Percentiles rank a stretch among this genome's conserved stretches.
phyloP scores from a whole-genome alignment of 805 yeast genomes.

The Cyberlindnera galapagoensis region DNA sequence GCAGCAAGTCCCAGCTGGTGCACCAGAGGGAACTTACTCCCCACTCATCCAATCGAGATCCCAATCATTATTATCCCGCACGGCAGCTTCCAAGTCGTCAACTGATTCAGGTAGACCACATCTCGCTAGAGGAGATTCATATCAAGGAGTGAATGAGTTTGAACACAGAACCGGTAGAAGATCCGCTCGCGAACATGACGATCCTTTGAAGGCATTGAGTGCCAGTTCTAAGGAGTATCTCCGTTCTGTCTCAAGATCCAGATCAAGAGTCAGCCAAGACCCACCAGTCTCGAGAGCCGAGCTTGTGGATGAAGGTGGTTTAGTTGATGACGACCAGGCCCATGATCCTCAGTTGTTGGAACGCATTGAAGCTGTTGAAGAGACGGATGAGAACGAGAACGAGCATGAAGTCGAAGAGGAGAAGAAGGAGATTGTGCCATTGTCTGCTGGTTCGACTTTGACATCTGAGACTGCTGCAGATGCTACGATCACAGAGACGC shows the following conservation, averaged over 20 bases:
- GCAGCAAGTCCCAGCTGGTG: constrained; percentile 39
- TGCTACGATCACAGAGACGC: not conserved
- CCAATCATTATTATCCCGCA: constrained; percentile 15
- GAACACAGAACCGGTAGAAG: constrained; percentile 27
- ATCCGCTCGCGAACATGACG: constrained; percentile 22
- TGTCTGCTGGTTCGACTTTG: too few species aligned
- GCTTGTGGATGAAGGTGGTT: constrained; percentile 51
- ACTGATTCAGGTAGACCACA: too few species aligned
- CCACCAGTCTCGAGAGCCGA: constrained; percentile 32
- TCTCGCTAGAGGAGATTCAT: constrained; percentile 73
- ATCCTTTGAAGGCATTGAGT: constrained; percentile 23
- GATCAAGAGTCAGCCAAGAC: constrained; percentile 42
- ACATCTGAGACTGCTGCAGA: too few species aligned
- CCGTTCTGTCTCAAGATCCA: constrained; percentile 59
- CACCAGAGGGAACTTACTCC: constrained; percentile 36
- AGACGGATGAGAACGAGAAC: constrained; percentile 9
- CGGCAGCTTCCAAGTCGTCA: constrained; percentile 3
- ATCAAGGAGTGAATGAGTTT: constrained; percentile 41
- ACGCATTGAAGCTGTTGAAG: constrained; percentile 13
- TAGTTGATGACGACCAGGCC: constrained; percentile 38
- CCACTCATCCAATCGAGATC: constrained; percentile 25
- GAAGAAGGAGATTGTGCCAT: too few species aligned
- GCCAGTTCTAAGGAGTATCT: constrained; percentile 39
- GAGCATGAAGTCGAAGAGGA: constrained; percentile 1
- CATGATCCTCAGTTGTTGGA: constrained; percentile 13